These are phyloP conservation scores for Apiospora rasikravindrae DNA, from an alignment of 2,329 filamentous ascomycete genomes.

Conservation along the genomic window DNA sequence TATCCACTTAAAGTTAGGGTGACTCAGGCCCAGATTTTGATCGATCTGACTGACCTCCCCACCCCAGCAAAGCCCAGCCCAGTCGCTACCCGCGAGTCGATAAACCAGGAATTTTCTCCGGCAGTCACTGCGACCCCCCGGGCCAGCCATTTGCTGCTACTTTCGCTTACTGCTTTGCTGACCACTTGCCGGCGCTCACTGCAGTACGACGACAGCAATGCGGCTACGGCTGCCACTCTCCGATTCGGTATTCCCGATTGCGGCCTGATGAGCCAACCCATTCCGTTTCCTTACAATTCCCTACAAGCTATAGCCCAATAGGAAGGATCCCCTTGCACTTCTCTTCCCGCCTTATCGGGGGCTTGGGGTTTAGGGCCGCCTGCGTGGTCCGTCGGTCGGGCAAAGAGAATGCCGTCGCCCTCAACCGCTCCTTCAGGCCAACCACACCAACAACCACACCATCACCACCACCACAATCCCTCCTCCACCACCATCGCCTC, in stretches of 20 bases:
- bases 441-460: background rate
- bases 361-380: slow-evolving; percentile 14
- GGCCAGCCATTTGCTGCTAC: background rate
- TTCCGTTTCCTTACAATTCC: background rate
- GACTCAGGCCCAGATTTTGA: background rate
- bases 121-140: background rate
- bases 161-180: background rate
- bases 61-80: background rate
- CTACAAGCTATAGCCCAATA: background rate
- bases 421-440: slow-evolving; percentile 1
- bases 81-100: background rate
- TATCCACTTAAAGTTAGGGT: slow-evolving; percentile 10
- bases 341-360: background rate
- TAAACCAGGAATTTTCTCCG: slow-evolving; percentile 14
- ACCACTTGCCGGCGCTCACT: background rate
- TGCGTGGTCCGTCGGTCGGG: slow-evolving; percentile 8
- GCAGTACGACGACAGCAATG: slow-evolving; percentile 8
- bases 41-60: background rate
- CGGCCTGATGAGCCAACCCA: background rate
- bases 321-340: background rate
- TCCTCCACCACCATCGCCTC: background rate
- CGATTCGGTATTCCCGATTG: slow-evolving; percentile 4
- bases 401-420: slow-evolving; percentile 16
- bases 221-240: slow-evolving; percentile 13
- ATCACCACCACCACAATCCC: background rate